phyloP scores from a whole-genome alignment of 106 monocot species.

The Vanilla planifolia region DNA sequence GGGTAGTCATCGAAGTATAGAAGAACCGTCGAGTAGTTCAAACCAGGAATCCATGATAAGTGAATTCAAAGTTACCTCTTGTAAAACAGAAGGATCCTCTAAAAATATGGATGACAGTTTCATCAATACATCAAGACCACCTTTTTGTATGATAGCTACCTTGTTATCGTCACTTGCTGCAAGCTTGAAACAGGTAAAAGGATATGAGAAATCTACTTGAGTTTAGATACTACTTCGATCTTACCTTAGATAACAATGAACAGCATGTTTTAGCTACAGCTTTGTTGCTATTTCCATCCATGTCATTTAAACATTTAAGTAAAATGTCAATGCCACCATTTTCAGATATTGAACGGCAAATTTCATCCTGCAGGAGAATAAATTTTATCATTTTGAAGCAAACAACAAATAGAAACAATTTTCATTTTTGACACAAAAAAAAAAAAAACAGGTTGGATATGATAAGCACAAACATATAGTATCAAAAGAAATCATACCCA shows the following conservation, averaged over 20 bases:
- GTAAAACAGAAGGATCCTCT: conserved; percentile 78
- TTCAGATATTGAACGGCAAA: conserved; percentile 81
- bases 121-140: conserved; percentile 66
- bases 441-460: background rate
- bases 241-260: conserved; percentile 86
- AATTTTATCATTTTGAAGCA: background rate
- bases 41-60: background rate
- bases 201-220: background rate
- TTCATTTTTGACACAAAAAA: too few species aligned
- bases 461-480: background rate
- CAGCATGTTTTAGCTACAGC: conserved; percentile 57
- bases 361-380: conserved; percentile 72
- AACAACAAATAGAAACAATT: background rate
- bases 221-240: background rate
- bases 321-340: conserved; percentile 83
- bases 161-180: conserved; percentile 94
- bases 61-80: conserved; percentile 56
- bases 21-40: background rate
- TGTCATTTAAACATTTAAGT: conserved; percentile 60
- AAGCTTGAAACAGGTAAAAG: conserved; percentile 41
- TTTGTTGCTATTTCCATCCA: conserved; percentile 35
- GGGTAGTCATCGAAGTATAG: background rate
- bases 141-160: conserved; percentile 59
- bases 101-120: conserved; percentile 73
- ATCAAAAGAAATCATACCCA: too few species aligned